Evolutionary conservation across 1,284 basidiomycete genomes (phyloP), one percentile per base, ranked within the genome.

Genomic region (Pulveroboletus sp.): DNA sequence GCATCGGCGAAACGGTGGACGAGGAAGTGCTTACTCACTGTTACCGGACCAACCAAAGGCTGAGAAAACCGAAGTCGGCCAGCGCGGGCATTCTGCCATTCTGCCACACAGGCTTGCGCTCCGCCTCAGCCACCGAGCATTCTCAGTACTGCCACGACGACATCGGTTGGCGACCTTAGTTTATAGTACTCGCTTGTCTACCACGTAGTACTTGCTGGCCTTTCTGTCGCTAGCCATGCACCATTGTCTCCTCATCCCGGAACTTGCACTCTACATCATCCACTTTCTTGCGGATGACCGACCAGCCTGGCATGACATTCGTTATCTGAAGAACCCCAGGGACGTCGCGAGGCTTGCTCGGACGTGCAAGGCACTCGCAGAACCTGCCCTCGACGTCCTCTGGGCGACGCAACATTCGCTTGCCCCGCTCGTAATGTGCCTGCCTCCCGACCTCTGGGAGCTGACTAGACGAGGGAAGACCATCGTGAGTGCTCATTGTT

Each of bases 331-430:
- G 44, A 69, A 66, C 49, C 39, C 60, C 10, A 51, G 36, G 9
- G 66, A 74, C 29, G 53, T 71, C 31, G 71, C 72, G 1, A 63
- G 45, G 36, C 61, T 71, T 10, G 68, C 71, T 4, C 58, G 54
- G 56, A 71, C 71, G 4, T 71, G 71, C 49, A 73, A 67, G 31
- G 39, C 56, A n/a, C 61, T 71, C 39, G 52, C 60, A 43, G 69
- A 71, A 22, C 68, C 65, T 6, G 64, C 69, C 7, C 58, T 71
- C 26, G 71, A 74, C 36, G 55, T 72, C 33, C 69, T 71, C 28
- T 71, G 69, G 69, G 49, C 24, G 36, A 72, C 64, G 2, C 69
- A 72, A 48, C 65, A 64, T 47, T 72, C 72, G 2, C 59, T 71
- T 11, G 58, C 59, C 28, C 69, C 72, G 1, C 62, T 71, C 14